phyloP scores from a whole-genome alignment of 192 early-diverging fungal species.

The Backusella circina region DNA sequence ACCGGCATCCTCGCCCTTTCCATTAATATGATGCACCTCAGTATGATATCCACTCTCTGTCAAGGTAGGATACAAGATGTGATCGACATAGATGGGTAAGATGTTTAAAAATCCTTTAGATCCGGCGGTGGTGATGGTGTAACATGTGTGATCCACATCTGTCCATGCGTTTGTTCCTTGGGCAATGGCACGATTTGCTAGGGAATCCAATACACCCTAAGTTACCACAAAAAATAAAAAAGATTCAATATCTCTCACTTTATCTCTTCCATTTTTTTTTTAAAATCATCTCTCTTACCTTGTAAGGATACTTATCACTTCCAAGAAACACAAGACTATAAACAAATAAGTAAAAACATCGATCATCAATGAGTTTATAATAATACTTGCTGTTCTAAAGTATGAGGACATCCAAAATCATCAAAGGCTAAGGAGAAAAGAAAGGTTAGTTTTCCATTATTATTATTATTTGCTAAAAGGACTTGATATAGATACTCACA shows the following conservation, averaged over 20 bases:
- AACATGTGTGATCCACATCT: constrained; percentile 54
- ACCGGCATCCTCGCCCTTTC: constrained; percentile 62
- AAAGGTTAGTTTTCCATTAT: background rate
- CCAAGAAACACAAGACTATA: constrained; percentile 57
- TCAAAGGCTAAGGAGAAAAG: constrained; percentile 39
- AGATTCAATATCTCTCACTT: no score
- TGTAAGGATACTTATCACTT: constrained; percentile 56
- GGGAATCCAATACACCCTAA: constrained; percentile 58
- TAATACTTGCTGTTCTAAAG: constrained; percentile 51
- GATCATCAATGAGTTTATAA: no score
- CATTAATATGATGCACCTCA: constrained; percentile 63
- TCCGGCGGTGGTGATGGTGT: constrained; percentile 58
- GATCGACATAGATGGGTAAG: constrained; percentile 61
- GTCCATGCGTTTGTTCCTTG: constrained; percentile 67
- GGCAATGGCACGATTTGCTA: constrained; percentile 57
- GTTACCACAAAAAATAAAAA: no score
- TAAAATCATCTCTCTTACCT: constrained; percentile 36
- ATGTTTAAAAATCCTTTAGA: constrained; percentile 55
- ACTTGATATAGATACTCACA: constrained; percentile 29
- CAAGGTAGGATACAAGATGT: constrained; percentile 59
- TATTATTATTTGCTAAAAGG: background rate
- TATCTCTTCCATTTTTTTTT: background rate
- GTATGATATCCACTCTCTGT: constrained; percentile 56
- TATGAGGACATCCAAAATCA: constrained; percentile 59
- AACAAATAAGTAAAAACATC: background rate